These are phyloP conservation scores for Rutstroemia sp. DNA, from an alignment of 2,329 filamentous ascomycete species.

Conservation along the genomic window DNA sequence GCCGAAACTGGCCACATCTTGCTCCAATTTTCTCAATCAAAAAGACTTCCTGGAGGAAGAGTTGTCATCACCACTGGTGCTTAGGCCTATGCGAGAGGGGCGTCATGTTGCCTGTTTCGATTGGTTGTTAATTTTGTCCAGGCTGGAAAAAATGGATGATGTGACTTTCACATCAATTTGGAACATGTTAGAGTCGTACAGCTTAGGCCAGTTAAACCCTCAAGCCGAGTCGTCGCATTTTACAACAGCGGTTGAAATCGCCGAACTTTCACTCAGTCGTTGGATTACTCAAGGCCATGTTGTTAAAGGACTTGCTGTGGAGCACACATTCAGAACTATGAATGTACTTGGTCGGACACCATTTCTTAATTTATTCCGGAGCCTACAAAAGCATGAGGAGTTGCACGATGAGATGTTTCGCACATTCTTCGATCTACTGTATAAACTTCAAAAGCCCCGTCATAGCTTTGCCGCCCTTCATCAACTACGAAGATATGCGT, in stretches of 20 bases:
- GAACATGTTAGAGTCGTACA: not conserved
- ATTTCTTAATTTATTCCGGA: not conserved
- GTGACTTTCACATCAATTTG: slow-evolving; percentile 11
- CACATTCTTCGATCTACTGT: slow-evolving; percentile 7
- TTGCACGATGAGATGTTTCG: slow-evolving; percentile 11
- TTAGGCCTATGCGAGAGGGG: not conserved
- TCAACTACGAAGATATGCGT: not conserved
- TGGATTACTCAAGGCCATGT: slow-evolving; percentile 18
- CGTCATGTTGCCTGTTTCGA: slow-evolving; percentile 3
- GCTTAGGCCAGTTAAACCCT: not conserved
- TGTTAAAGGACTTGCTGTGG: slow-evolving; percentile 6
- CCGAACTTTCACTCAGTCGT: slow-evolving; percentile 13
- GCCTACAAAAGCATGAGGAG: not conserved
- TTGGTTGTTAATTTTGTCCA: slow-evolving; percentile 18
- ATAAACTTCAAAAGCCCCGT: not conserved
- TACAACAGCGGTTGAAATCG: slow-evolving; percentile 2
- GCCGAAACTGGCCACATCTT: slow-evolving; percentile 2
- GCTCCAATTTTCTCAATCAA: not conserved
- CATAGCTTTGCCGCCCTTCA: not conserved
- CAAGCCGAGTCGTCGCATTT: not conserved
- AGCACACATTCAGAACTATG: slow-evolving; percentile 1
- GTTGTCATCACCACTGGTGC: not conserved
- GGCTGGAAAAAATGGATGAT: slow-evolving; percentile 8
- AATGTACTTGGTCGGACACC: not conserved
- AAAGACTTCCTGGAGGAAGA: not conserved